phyloP scores from a whole-genome alignment of 768 basidiomycete genomes.

The Boletus subparvulus region DNA sequence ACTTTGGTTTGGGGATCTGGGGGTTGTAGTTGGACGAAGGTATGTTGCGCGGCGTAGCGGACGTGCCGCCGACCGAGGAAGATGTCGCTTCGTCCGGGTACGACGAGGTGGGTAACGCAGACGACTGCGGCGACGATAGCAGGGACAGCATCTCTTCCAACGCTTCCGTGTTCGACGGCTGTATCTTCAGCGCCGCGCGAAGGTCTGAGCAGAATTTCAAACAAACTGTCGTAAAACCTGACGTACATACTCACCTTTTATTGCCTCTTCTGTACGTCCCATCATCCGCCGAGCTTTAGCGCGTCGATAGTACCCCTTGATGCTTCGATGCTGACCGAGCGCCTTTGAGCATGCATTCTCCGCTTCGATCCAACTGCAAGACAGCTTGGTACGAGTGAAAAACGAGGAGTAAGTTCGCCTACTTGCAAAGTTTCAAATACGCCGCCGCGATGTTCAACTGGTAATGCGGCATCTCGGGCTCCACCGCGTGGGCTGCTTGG shows the following conservation, averaged over 20 bases:
- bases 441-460: conserved; percentile 77
- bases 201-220: conserved; percentile 44
- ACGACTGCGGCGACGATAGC: conserved; percentile 22
- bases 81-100: conserved; percentile 27
- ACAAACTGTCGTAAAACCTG: too few relatives aligned
- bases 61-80: conserved; percentile 28
- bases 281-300: conserved; percentile 67
- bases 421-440: conserved; percentile 69
- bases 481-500: conserved; percentile 57
- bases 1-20: conserved; percentile 42
- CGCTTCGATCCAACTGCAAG: conserved; percentile 64
- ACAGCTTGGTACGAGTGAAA: conserved; percentile 16
- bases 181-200: conserved; percentile 56
- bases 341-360: conserved; percentile 69
- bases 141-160: conserved; percentile 52
- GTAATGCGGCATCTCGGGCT: conserved; percentile 73
- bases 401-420: conserved; percentile 27
- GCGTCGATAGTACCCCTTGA: conserved; percentile 69
- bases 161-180: conserved; percentile 66
- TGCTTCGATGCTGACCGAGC: conserved; percentile 60
- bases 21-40: conserved; percentile 29
- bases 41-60: conserved; percentile 4
- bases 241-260: conserved; percentile 44
- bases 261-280: conserved; percentile 54
- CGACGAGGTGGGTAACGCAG: conserved; percentile 8